Conservation (phyloP, 768 basidiomycete genomes). For the Jaapia argillacea region DNA sequence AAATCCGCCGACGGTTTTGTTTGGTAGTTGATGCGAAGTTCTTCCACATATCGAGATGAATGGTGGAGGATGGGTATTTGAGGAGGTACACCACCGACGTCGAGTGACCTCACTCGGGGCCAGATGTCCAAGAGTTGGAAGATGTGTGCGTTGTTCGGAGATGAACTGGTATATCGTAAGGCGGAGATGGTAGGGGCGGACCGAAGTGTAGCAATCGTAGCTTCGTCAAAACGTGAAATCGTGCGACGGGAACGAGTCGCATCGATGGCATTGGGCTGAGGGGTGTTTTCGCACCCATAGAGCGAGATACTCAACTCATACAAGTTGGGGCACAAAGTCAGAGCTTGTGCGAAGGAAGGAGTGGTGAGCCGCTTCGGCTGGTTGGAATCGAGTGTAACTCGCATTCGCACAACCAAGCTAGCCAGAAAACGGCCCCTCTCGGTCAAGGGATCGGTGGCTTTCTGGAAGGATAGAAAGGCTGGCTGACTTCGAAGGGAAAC, state of each 20-base stretch:
- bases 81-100: constrained; percentile 49
- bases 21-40: constrained; percentile 59
- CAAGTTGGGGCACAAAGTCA: constrained; percentile 51
- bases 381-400: constrained; percentile 54
- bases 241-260: constrained; percentile 9
- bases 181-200: constrained; percentile 37
- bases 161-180: constrained; percentile 65
- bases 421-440: constrained; percentile 31
- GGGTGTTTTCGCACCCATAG: constrained; percentile 47
- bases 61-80: constrained; percentile 30
- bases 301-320: constrained; percentile 43
- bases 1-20: constrained; percentile 51
- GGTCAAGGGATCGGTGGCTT: constrained; percentile 37
- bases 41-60: constrained; percentile 38
- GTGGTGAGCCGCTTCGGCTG: constrained; percentile 50
- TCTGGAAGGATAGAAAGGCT: constrained; percentile 43
- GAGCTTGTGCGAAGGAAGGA: constrained; percentile 46
- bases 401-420: constrained; percentile 33
- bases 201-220: constrained; percentile 40
- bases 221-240: constrained; percentile 22
- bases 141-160: constrained; percentile 45
- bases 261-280: constrained; percentile 14
- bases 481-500: constrained; percentile 44
- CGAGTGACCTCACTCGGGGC: constrained; percentile 45
- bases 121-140: constrained; percentile 56